Evolutionary conservation across 257 asterid genomes (phyloP), one percentile per base, ranked within the genome.

Genomic region (Fraxinus cuspidata): DNA sequence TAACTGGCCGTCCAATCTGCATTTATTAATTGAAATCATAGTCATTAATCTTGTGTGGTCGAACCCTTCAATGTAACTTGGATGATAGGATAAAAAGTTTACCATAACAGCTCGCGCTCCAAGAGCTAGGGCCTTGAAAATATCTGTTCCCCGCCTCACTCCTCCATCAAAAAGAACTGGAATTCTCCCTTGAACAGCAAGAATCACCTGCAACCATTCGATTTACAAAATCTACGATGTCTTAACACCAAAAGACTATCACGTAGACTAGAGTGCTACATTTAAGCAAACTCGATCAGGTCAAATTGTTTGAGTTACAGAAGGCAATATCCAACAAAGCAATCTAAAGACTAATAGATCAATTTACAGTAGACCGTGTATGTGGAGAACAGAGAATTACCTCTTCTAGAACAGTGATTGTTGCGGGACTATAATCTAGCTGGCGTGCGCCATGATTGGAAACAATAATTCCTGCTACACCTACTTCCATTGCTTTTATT

Each of bases 391-490:
- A 25, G 28, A 49, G 21, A 60, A 32, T 44, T 65, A 86, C 93
- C 96, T 89, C 96, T 84, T 90, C 96, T n/a, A 90, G 85, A 65
- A 85, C 96, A 47, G 82, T 73, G 78, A 90, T 89, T 47, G 88
- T 90, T 74, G 93, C 88, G 4, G 96, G 96, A 74, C 86, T 47
- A 74, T 82, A 78, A 74, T 90, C 93, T 16, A 89, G 81, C 80
- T 90, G 96, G 42, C 93, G 90, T 72, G 85, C 93, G 67, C 96
- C 96, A 77, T 89, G 96, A 74, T 90, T 90, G 23, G 96, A 89
- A 49, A 90, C 88, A 9, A 90, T 53, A 15, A 90, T 82, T 60
- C 93, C 92, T 19, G 85, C 85, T 63, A 85, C 88, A 56, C 92
- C 93, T 71, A 78, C 93, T 82, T 90, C 92, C 81, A 87, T 31